Conservation (phyloP, 345 rosid genomes). For the Pistacia integerrima region DNA sequence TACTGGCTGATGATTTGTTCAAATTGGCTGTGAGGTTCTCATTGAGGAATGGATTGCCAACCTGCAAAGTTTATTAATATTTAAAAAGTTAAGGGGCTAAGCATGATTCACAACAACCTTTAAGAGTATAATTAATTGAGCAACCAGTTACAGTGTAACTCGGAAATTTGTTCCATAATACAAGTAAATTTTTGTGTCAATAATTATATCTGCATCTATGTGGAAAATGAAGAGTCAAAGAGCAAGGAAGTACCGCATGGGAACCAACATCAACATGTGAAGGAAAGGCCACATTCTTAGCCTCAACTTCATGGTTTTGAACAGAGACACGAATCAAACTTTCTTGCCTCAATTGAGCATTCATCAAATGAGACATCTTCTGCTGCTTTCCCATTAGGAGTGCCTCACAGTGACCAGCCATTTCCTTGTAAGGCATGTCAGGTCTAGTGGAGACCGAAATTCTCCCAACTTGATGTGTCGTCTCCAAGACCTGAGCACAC, state of each 20-base stretch:
- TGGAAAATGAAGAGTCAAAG: neutral
- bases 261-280: constrained; percentile 27
- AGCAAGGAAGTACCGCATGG: constrained; percentile 24
- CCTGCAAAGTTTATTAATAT: constrained; percentile 37
- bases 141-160: neutral
- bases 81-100: neutral
- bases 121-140: neutral
- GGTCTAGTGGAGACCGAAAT: constrained; percentile 67
- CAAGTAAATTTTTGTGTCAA: neutral
- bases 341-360: constrained; percentile 55
- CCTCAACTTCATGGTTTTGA: constrained; percentile 32
- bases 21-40: constrained; percentile 25
- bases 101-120: neutral
- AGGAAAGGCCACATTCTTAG: constrained; percentile 29
- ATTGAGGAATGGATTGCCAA: constrained; percentile 52
- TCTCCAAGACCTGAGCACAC: constrained; percentile 64
- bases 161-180: no score
- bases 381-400: constrained; percentile 77
- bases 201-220: neutral
- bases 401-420: constrained; percentile 83
- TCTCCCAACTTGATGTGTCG: constrained; percentile 80
- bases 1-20: constrained; percentile 20
- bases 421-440: constrained; percentile 80
- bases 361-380: constrained; percentile 80
- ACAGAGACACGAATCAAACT: constrained; percentile 37